Conservation (phyloP, 169 alveolate genomes). For the Cryptosporidium sp. region DNA sequence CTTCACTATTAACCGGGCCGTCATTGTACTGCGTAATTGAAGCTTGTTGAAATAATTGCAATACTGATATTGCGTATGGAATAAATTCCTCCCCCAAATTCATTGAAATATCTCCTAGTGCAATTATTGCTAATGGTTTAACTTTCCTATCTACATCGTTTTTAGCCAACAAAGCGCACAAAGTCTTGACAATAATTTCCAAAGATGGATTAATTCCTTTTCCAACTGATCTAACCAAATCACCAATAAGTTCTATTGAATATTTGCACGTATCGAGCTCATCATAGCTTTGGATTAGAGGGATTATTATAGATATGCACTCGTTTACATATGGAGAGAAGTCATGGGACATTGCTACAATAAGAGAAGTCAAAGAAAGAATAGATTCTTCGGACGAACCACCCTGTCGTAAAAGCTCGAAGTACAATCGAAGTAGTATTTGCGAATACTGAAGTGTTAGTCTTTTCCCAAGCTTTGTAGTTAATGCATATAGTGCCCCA, state of each 20-base stretch:
- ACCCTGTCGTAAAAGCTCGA: slow-evolving; percentile 65
- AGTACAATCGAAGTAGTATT: slow-evolving; percentile 45
- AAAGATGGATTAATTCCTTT: slow-evolving; percentile 36
- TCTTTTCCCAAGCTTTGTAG: slow-evolving; percentile 66
- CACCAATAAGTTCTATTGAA: slow-evolving; percentile 57
- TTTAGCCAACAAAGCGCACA: slow-evolving; percentile 64
- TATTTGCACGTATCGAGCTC: slow-evolving; percentile 66
- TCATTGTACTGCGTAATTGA: slow-evolving; percentile 87
- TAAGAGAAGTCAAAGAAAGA: slow-evolving; percentile 40
- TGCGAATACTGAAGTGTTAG: slow-evolving; percentile 53
- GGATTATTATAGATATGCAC: slow-evolving; percentile 48
- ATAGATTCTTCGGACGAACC: slow-evolving; percentile 60
- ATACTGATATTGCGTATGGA: slow-evolving; percentile 83
- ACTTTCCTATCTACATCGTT: slow-evolving; percentile 86
- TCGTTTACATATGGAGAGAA: slow-evolving; percentile 59
- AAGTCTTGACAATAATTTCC: slow-evolving; percentile 44
- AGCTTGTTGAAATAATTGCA: slow-evolving; percentile 88
- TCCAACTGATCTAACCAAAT: slow-evolving; percentile 70
- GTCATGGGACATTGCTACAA: slow-evolving; percentile 64
- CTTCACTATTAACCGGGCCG: slow-evolving; percentile 91
- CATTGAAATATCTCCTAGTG: slow-evolving; percentile 92
- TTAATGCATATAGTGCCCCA: slow-evolving; percentile 71
- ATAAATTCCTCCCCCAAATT: slow-evolving; percentile 86
- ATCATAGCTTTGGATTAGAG: slow-evolving; percentile 54
- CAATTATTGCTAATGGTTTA: slow-evolving; percentile 88